Conservation (phyloP, 1,284 basidiomycete genomes). For the Vanrija pseudolonga region DNA sequence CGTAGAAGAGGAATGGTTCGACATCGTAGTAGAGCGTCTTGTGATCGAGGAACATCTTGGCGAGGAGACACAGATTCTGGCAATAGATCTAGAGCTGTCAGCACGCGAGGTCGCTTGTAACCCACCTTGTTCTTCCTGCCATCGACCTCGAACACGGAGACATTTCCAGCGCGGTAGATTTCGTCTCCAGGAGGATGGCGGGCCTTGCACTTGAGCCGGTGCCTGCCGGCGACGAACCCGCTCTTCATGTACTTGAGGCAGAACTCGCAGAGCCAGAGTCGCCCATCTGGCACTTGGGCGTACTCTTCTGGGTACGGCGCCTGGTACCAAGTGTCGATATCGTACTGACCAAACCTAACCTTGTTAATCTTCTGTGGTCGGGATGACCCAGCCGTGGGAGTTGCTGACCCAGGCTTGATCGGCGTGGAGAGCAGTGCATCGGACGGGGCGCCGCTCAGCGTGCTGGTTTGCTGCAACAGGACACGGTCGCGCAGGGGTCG, state of each 20-base stretch:
- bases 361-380: slow-evolving; percentile 60
- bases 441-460: slow-evolving; percentile 7
- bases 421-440: neutral
- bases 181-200: slow-evolving; percentile 97
- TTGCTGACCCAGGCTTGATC: slow-evolving; percentile 3
- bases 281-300: slow-evolving; percentile 83
- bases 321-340: slow-evolving; percentile 98
- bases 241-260: slow-evolving; percentile 99
- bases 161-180: slow-evolving; percentile 83
- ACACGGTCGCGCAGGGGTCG: slow-evolving; percentile 42
- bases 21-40: slow-evolving; percentile 99
- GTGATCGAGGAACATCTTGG: slow-evolving; percentile 99
- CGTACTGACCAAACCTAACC: slow-evolving; percentile 89
- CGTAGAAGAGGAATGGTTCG: slow-evolving; percentile 98
- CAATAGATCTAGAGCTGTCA: slow-evolving; percentile 71
- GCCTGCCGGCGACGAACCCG: slow-evolving; percentile 78
- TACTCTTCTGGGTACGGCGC: slow-evolving; percentile 99
- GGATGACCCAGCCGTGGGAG: neutral
- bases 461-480: slow-evolving; percentile 30
- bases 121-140: slow-evolving; percentile 83
- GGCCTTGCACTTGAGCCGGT: slow-evolving; percentile 92
- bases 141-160: slow-evolving; percentile 97
- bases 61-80: slow-evolving; percentile 96
- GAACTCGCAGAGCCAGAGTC: slow-evolving; percentile 95
- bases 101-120: slow-evolving; percentile 52